phyloP scores from a whole-genome alignment of 2,329 filamentous ascomycete species.

The Zarea fungicola region DNA sequence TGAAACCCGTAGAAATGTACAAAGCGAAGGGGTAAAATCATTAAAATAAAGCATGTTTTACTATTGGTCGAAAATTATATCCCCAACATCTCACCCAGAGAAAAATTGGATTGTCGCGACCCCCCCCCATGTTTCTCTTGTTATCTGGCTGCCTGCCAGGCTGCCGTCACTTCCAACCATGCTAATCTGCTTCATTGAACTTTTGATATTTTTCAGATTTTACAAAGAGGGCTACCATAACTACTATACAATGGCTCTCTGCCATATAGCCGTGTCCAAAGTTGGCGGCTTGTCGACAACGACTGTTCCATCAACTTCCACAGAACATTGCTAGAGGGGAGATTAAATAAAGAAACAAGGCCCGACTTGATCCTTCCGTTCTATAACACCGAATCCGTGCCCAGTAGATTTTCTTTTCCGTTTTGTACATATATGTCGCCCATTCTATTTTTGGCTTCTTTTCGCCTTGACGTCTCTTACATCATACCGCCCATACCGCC shows the following conservation, averaged over 20 bases:
- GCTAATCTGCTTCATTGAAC: background rate
- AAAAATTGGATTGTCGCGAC: background rate
- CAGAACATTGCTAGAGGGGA: constrained; percentile 12
- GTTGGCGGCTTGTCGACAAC: constrained; percentile 2
- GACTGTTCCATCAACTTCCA: constrained; percentile 9
- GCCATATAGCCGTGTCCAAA: constrained; percentile 5
- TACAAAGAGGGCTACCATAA: constrained; percentile 24
- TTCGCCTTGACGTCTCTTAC: constrained; percentile 35
- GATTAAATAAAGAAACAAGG: constrained; percentile 19
- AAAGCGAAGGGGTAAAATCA: too few species aligned
- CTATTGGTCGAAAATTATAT: too few species aligned
- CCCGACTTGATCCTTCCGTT: constrained; percentile 25
- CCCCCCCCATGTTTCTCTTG: background rate
- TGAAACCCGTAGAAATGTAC: too few species aligned
- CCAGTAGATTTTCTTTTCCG: constrained; percentile 16
- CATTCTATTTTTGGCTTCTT: constrained; percentile 2
- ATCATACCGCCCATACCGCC: constrained; percentile 58
- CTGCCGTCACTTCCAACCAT: background rate
- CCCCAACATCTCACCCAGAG: background rate
- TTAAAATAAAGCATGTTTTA: too few species aligned
- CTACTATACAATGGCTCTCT: constrained; percentile 27
- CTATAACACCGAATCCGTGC: constrained; percentile 13
- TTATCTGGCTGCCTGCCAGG: constrained; percentile 3
- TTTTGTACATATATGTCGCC: constrained; percentile 13
- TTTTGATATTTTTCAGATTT: constrained; percentile 23